Conservation (phyloP, 2,329 filamentous ascomycete genomes). For the Bipolaris oryzae region DNA sequence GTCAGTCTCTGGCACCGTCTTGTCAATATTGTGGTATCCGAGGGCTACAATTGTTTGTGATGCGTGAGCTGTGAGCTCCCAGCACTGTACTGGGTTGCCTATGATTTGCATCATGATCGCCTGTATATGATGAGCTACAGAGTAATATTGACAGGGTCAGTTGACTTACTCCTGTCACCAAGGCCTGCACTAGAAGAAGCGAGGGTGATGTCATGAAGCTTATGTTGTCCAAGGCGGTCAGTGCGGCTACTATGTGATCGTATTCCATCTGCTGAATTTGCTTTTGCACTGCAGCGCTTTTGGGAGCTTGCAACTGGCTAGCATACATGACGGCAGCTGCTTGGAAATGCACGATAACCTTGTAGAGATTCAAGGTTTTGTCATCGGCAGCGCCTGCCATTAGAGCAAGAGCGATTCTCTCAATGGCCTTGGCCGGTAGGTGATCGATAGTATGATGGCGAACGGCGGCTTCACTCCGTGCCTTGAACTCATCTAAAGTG, state of each 20-base stretch:
- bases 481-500: slow-evolving; percentile 27
- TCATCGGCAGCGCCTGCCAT: slow-evolving; percentile 38
- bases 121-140: slow-evolving; percentile 13
- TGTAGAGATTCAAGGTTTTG: slow-evolving; percentile 37
- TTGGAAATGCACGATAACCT: slow-evolving; percentile 42
- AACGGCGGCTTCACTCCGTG: slow-evolving; percentile 18
- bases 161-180: slow-evolving; percentile 39
- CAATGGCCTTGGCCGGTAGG: slow-evolving; percentile 38
- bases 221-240: slow-evolving; percentile 38
- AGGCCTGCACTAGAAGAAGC: slow-evolving; percentile 36
- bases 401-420: slow-evolving; percentile 37
- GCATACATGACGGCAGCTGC: slow-evolving; percentile 34
- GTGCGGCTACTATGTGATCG: slow-evolving; percentile 36
- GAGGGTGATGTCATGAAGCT: slow-evolving; percentile 38
- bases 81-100: slow-evolving; percentile 42
- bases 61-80: slow-evolving; percentile 41
- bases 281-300: slow-evolving; percentile 30
- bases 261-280: slow-evolving; percentile 37
- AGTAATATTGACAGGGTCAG: neutral
- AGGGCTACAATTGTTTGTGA: slow-evolving; percentile 41
- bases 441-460: slow-evolving; percentile 38
- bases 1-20: slow-evolving; percentile 24
- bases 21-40: slow-evolving; percentile 35
- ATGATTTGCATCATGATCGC: slow-evolving; percentile 43
- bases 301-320: slow-evolving; percentile 31